Evolutionary conservation across 139 green algal species (phyloP), one percentile per base, ranked within the genome.

Genomic region (Asterochloris erici): DNA sequence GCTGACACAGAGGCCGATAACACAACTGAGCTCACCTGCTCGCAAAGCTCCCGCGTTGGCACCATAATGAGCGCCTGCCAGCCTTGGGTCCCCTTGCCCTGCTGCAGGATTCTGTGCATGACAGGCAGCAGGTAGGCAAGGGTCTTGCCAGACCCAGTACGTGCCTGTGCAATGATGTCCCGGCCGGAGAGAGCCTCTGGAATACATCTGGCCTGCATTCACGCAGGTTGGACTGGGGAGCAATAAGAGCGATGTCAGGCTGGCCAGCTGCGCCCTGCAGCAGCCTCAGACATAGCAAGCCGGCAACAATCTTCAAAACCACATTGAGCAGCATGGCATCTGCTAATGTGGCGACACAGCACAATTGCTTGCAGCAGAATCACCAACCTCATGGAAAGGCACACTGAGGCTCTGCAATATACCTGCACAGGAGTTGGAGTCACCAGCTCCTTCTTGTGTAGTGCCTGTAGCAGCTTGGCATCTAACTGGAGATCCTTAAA

Each of bases 1-100:
- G 63, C 73, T 77, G 66, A 54, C n/a, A 74, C 77, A 84, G n/a
- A 71, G 27, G 28, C 63, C 2, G 15, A 63, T 21, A 63, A 38
- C 9, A 21, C 68, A 69, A 24, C 54, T 4, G n/a, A 77, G 77
- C 28, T n/a, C 29, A 94, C 93, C 93, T 99, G 96, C 81, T 98
- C 90, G 76, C 92, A 98, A 0, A 99, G 91, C 88, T 99, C 96
- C 0, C 94, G 86, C 14, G 96, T 98, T 19, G 96, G 96, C 26
- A 98, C 96, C 23, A 98, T 86, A 12, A 99, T 82, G 11, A 97
- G 84, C 23, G 88, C 91, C 63, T 92, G 90, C 87, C 93, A 96
- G 79, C 91, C 92, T 54, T 77, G 68, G 11, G 63, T 69, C 28
- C 87, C 88, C 14, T 88, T 86, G 10, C 64, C 74, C 0, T 77